A percentile compares a stretch with the other conserved stretches of the same genome.
Conservation (phyloP, 768 basidiomycete species). For the Ephemerocybe angulata region DNA sequence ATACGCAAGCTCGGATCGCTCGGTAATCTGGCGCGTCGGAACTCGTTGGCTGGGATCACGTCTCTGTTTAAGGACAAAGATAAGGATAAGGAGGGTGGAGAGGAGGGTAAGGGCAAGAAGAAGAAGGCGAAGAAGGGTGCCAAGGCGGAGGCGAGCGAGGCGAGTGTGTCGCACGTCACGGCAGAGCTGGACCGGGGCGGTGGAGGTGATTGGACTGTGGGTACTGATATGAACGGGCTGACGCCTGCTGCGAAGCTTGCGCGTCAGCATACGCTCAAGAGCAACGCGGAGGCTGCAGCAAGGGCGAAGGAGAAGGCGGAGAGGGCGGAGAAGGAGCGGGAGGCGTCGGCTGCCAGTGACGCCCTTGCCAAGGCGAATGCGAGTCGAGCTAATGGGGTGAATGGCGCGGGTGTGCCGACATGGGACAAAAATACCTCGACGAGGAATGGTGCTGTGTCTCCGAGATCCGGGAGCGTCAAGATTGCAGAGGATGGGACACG, state of each 20-base stretch:
- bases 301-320: slow-evolving; percentile 59
- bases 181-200: slow-evolving; percentile 78
- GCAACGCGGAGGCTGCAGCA: slow-evolving; percentile 75
- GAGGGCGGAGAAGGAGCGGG: slow-evolving; percentile 53
- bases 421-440: slow-evolving; percentile 86
- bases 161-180: slow-evolving; percentile 76
- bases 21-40: slow-evolving; percentile 83
- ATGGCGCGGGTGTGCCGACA: slow-evolving; percentile 42
- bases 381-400: slow-evolving; percentile 22
- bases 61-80: slow-evolving; percentile 91
- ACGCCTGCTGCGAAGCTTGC: slow-evolving; percentile 90
- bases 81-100: slow-evolving; percentile 40
- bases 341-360: slow-evolving; percentile 24
- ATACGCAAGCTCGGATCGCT: slow-evolving; percentile 92
- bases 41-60: slow-evolving; percentile 87
- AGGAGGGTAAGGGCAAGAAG: slow-evolving; percentile 19
- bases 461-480: slow-evolving; percentile 35
- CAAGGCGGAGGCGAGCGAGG: slow-evolving; percentile 63
- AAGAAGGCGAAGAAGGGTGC: slow-evolving; percentile 48
- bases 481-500: slow-evolving; percentile 66
- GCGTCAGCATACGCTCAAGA: slow-evolving; percentile 87
- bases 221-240: slow-evolving; percentile 62
- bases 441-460: slow-evolving; percentile 43
- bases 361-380: slow-evolving; percentile 21
- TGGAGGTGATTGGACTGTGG: slow-evolving; percentile 61